phyloP scores from a whole-genome alignment of 169 alveolate species.

The Plasmodium adleri region DNA sequence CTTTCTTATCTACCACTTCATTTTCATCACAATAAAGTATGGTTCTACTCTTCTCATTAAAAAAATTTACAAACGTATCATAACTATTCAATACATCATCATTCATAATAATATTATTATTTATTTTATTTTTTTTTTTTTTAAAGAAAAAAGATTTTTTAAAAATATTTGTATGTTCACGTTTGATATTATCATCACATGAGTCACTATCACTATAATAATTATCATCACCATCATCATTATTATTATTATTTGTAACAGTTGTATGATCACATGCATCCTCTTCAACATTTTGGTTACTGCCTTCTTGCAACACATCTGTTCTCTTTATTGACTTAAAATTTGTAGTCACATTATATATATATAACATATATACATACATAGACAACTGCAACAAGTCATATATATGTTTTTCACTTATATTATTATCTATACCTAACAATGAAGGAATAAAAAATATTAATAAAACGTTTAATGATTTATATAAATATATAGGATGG shows the following conservation, averaged over 20 bases:
- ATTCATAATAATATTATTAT: too few relatives aligned
- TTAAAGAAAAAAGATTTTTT: too few relatives aligned
- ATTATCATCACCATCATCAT: neutral
- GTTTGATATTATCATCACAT: neutral
- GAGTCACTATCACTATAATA: neutral
- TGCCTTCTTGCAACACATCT: too few relatives aligned
- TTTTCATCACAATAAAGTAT: too few relatives aligned
- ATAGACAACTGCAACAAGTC: conserved; percentile 28
- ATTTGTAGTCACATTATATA: neutral
- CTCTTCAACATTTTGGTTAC: too few relatives aligned
- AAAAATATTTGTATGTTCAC: too few relatives aligned
- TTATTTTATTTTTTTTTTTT: too few relatives aligned
- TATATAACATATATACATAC: conserved; percentile 25
- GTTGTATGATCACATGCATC: too few relatives aligned
- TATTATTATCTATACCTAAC: conserved; percentile 6
- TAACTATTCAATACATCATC: neutral
- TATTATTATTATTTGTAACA: too few relatives aligned
- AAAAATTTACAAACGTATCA: neutral
- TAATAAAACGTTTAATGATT: neutral
- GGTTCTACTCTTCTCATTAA: neutral
- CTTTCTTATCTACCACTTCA: too few relatives aligned
- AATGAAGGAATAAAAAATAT: conserved; percentile 32
- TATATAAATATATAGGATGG: neutral
- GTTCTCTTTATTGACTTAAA: neutral
- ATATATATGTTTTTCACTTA: conserved; percentile 4